Evolutionary conservation across 345 rosid genomes (phyloP).

Genomic region (Lepidium sativum): DNA sequence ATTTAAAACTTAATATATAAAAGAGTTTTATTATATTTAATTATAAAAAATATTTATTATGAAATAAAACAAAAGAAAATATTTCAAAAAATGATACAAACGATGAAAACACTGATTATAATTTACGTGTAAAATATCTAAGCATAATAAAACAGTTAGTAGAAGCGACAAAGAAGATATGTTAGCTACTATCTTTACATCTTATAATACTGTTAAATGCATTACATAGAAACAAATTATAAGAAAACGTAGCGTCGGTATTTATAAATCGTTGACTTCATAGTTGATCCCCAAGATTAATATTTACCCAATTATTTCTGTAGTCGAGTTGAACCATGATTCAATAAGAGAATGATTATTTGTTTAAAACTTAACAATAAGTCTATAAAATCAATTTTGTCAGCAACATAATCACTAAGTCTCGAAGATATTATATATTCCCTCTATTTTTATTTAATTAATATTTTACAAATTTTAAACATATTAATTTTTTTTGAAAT

Average conservation of each 20-base stretch:
- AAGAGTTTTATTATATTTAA: too few relatives aligned
- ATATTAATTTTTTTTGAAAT: too few relatives aligned
- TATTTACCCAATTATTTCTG: not conserved
- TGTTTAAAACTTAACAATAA: not conserved
- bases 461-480: too few relatives aligned
- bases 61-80: too few relatives aligned
- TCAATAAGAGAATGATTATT: not conserved
- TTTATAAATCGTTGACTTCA: conserved; percentile 10
- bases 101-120: too few relatives aligned
- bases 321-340: conserved; percentile 4
- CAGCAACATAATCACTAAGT: not conserved
- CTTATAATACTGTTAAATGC: not conserved
- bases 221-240: not conserved
- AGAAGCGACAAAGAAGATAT: too few relatives aligned
- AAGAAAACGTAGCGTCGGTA: not conserved
- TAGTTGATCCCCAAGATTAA: not conserved
- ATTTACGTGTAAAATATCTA: not conserved
- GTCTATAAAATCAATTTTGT: not conserved
- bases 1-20: too few relatives aligned
- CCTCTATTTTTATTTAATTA: too few relatives aligned
- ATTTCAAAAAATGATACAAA: too few relatives aligned
- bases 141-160: not conserved
- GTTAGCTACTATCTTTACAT: too few relatives aligned
- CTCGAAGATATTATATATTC: not conserved
- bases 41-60: too few relatives aligned